These are phyloP conservation scores for Naegleria lovaniensis DNA, from an alignment of 208 protist genomes.

Conservation along the genomic window DNA sequence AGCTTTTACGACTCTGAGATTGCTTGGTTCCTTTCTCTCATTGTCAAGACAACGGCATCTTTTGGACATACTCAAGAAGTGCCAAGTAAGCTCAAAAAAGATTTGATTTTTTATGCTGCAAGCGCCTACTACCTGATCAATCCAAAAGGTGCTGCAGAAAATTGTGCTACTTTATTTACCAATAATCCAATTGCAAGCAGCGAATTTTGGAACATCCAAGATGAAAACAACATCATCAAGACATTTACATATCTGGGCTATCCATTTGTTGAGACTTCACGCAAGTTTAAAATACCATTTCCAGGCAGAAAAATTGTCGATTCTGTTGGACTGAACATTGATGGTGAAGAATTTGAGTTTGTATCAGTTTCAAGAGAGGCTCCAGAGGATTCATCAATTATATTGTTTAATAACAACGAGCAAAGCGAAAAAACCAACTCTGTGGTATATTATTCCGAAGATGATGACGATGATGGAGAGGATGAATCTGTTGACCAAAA, in stretches of 20 bases:
- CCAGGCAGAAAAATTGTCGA: background rate
- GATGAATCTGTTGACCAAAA: background rate
- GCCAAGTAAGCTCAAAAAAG: background rate
- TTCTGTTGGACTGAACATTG: background rate
- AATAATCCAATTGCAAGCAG: background rate
- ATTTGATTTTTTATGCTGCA: background rate
- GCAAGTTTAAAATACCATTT: background rate
- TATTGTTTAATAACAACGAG: background rate
- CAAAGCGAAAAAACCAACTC: background rate
- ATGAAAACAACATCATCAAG: background rate
- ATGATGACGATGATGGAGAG: background rate
- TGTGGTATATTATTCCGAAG: background rate
- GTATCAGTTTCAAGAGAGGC: background rate
- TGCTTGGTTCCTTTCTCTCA: background rate
- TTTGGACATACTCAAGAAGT: background rate
- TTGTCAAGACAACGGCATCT: background rate
- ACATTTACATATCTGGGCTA: background rate
- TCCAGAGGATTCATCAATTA: background rate
- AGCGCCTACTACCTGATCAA: background rate
- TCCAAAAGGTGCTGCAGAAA: background rate
- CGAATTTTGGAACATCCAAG: slow-evolving; percentile 3
- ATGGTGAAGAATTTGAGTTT: slow-evolving; percentile 3
- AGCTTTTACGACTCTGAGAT: background rate
- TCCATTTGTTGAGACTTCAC: background rate
- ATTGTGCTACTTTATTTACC: background rate